Conservation (phyloP, 129 eudicot species). For the Artemisia tridentata region DNA sequence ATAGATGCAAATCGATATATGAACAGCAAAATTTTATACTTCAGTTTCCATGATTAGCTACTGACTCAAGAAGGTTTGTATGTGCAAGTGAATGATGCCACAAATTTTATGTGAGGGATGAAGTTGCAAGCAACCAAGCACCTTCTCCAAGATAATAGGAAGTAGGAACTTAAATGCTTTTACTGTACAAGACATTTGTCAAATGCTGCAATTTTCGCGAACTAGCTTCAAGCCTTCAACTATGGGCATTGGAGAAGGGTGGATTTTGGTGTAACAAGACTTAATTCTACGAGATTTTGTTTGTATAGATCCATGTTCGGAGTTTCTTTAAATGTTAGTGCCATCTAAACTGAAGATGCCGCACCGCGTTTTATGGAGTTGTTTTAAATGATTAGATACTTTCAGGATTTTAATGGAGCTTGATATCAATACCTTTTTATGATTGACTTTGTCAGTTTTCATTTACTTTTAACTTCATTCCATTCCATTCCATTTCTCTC, state of each 20-base stretch:
- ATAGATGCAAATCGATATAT: background rate
- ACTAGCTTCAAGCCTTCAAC: too few species aligned
- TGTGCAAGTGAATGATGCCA: constrained; percentile 13
- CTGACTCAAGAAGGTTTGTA: background rate
- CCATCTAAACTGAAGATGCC: too few species aligned
- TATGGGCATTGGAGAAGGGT: background rate
- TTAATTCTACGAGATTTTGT: background rate
- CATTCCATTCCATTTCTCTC: too few species aligned
- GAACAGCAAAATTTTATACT: background rate
- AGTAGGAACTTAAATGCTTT: background rate
- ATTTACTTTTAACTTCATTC: too few species aligned
- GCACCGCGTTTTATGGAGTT: too few species aligned
- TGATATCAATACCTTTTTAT: too few species aligned
- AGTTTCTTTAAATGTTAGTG: background rate
- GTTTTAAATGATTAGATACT: too few species aligned
- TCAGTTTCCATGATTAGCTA: background rate
- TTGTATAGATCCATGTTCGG: background rate
- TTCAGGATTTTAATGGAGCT: too few species aligned
- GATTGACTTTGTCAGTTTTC: too few species aligned
- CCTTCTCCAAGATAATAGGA: background rate
- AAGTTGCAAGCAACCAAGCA: constrained; percentile 6
- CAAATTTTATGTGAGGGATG: background rate
- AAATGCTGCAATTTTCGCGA: background rate
- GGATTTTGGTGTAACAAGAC: background rate
- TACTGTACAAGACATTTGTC: background rate